phyloP scores from a whole-genome alignment of 495 filamentous ascomycete species.

The Tuber magnatum region DNA sequence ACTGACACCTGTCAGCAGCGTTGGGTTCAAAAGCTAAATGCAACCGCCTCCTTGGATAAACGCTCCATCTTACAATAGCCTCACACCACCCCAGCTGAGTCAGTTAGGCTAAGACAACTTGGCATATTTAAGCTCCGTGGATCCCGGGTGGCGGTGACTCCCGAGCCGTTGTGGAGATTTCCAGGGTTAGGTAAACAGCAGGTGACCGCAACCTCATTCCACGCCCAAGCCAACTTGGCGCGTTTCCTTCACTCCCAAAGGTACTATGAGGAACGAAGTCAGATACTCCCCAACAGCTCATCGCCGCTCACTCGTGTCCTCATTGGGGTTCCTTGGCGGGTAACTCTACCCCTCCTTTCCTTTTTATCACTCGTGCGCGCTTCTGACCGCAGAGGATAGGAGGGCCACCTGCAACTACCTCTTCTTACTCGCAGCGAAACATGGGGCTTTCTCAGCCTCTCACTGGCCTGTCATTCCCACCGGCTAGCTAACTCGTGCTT shows the following conservation, averaged over 20 bases:
- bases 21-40: neutral
- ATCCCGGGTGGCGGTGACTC: neutral
- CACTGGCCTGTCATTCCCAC: neutral
- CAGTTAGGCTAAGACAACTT: neutral
- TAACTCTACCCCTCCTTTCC: neutral
- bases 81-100: neutral
- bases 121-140: neutral
- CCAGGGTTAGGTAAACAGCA: neutral
- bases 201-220: neutral
- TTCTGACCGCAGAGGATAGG: neutral
- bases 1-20: neutral
- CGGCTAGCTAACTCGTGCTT: neutral
- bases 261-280: neutral
- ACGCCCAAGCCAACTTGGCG: neutral
- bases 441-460: neutral
- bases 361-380: neutral
- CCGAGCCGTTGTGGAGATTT: slow-evolving; percentile 4
- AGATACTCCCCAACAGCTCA: neutral
- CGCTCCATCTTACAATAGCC: neutral
- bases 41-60: neutral
- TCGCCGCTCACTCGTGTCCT: neutral
- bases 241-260: neutral
- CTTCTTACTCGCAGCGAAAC: neutral
- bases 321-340: neutral
- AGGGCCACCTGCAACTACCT: neutral